Evolutionary conservation across 2,329 filamentous ascomycete species (phyloP).

Genomic region (Fusarium sacchari): DNA sequence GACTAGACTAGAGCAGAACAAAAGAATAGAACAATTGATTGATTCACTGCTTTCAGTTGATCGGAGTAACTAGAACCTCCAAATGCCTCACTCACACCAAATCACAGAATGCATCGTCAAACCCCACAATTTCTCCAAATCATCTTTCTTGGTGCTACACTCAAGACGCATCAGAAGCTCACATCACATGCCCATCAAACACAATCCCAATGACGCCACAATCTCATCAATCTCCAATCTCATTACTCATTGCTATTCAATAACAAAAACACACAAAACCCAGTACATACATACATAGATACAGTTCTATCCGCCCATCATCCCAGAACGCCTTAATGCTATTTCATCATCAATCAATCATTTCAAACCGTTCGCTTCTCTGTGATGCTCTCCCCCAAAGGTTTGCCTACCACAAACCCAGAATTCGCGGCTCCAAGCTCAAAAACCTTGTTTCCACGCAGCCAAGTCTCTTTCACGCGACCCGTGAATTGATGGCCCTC

Average conservation of each 20-base stretch:
- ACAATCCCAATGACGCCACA: constrained; percentile 29
- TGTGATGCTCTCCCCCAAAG: constrained; percentile 65
- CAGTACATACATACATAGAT: neutral
- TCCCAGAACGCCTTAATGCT: constrained; percentile 10
- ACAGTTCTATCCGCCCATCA: neutral
- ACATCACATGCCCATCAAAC: constrained; percentile 9
- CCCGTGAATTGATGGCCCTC: constrained; percentile 82
- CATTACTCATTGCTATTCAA: constrained; percentile 17
- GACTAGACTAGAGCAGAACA: neutral
- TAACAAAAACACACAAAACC: neutral
- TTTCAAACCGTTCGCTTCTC: constrained; percentile 61
- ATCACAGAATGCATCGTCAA: neutral
- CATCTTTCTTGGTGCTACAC: constrained; percentile 10
- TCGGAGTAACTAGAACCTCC: neutral
- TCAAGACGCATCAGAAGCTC: neutral
- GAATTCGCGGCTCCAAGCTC: constrained; percentile 65
- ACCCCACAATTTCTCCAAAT: constrained; percentile 34
- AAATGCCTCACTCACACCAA: constrained; percentile 32
- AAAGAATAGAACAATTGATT: neutral
- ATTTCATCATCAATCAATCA: constrained; percentile 4
- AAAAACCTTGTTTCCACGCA: constrained; percentile 81
- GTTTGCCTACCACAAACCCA: constrained; percentile 61
- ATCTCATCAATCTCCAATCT: constrained; percentile 10
- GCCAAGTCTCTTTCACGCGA: constrained; percentile 85
- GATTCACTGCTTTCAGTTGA: neutral